Base-by-base conservation (phyloP, 2,329 filamentous ascomycete genomes). In the Beauveria medogensis region DNA sequence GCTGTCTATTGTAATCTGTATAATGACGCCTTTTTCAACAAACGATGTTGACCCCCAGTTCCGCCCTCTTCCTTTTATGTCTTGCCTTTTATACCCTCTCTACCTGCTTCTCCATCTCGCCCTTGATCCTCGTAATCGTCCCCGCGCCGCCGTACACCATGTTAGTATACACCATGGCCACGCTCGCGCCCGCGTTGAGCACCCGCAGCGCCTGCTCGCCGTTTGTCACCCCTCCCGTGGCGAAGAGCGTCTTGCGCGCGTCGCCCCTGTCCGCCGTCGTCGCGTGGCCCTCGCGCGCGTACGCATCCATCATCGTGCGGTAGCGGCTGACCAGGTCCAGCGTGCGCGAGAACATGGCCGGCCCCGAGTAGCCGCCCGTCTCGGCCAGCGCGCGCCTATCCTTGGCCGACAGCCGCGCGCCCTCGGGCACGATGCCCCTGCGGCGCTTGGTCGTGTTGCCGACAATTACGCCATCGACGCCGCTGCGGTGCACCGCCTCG, bases 401-500 rank as follows among this genome's bases (percentile, higher is more conserved):
- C 64, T 82, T 79, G 2, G 77, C 68, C 0, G 87, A 82, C 28
- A 96, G 79, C 40, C 77, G 73, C 65, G 88, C 83, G 28, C 88
- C 86, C 26, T 81, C 75, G 0, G 92, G 88, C 1, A 93, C 71
- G 3, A 92, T 77, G 3, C 86, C 87, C 0, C 87, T 82, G 48
- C 94, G 82, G 65, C 87, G 84, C 75, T 94, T 96, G 3, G 94
- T 99, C 0, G 94, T 99, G 78, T 99, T 99, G 12, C 93, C 94
- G 4, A 99, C 93, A 64, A 99, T 97, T 41, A 99, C 86, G 30
- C 94, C 94, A 68, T 97, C 92, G 2, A 97, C 92, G 7, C 92
- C 92, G 63, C 90, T 91, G 66, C 80, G 80, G 79, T 86, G 89
- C 14, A 96, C 87, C 0, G 92, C 92, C 67, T 92, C 84, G 63